These are phyloP conservation scores for Eucalyptus brandiana DNA, from an alignment of 345 rosid species.

Conservation along the genomic window DNA sequence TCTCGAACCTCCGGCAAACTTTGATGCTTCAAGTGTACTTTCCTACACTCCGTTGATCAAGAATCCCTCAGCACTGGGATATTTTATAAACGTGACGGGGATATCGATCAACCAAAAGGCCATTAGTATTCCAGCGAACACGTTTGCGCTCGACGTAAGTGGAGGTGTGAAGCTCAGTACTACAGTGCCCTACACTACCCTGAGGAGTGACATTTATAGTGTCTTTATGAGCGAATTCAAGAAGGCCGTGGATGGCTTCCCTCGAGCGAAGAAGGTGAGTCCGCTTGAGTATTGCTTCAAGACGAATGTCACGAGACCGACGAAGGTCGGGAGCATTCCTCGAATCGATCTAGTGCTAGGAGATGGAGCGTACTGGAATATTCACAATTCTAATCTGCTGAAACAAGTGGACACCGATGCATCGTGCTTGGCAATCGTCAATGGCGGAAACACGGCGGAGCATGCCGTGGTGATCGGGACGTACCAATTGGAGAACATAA, in stretches of 20 bases:
- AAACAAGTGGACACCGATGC: not conserved
- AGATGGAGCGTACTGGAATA: not conserved
- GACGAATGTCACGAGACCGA: not conserved
- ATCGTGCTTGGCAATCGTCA: not conserved
- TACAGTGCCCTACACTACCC: not conserved
- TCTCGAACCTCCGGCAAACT: not conserved
- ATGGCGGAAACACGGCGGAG: not conserved
- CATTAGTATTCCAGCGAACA: not conserved
- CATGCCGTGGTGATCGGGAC: conserved; percentile 15
- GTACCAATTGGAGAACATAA: conserved; percentile 18
- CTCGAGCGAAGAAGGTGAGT: not conserved
- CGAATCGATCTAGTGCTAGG: not conserved
- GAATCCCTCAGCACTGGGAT: not conserved
- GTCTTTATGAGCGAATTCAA: not conserved
- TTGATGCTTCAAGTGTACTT: not conserved
- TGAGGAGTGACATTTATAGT: not conserved
- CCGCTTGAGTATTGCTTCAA: not conserved
- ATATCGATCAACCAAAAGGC: not conserved
- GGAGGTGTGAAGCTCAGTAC: not conserved
- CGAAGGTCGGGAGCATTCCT: not conserved
- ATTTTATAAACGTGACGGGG: not conserved
- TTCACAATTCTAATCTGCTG: not conserved
- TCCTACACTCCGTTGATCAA: not conserved
- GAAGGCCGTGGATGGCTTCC: not conserved
- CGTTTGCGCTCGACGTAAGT: not conserved